Conservation (phyloP, 23 red algal species). For the Chondrus crispus region DNA sequence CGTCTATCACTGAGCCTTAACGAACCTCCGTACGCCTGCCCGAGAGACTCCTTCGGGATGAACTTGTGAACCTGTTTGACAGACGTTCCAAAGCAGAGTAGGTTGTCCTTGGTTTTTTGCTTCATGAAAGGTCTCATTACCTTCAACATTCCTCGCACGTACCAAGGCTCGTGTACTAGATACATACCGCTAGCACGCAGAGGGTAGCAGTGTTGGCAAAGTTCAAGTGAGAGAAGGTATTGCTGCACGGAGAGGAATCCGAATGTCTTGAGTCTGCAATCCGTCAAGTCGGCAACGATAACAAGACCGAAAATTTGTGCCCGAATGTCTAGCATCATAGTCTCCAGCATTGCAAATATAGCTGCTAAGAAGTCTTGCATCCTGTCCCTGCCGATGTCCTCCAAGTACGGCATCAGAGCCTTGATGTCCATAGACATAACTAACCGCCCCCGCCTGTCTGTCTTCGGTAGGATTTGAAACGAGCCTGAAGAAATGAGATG, state of each 20-base stretch:
- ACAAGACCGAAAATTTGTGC: slow-evolving; percentile 42
- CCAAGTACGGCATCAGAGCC: slow-evolving; percentile 3
- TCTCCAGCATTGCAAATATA: slow-evolving; percentile 26
- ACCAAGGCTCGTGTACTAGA: slow-evolving; percentile 3
- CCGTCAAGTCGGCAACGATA: slow-evolving; percentile 9
- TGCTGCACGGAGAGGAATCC: slow-evolving; percentile 12
- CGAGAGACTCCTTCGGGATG: slow-evolving; percentile 17
- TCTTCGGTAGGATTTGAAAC: slow-evolving; percentile 21
- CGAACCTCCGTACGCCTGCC: not conserved
- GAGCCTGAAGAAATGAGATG: slow-evolving; percentile 22
- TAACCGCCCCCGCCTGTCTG: not conserved
- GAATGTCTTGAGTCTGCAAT: not conserved
- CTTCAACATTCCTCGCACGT: slow-evolving; percentile 8
- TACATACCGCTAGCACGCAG: slow-evolving; percentile 37
- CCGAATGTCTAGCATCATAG: slow-evolving; percentile 14
- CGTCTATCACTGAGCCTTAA: not conserved
- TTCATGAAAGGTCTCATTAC: slow-evolving; percentile 56
- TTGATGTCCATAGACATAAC: slow-evolving; percentile 39
- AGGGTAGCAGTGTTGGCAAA: slow-evolving; percentile 33
- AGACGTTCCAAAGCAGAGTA: slow-evolving; percentile 6
- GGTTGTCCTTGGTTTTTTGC: not conserved
- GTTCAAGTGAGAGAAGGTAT: slow-evolving; percentile 12
- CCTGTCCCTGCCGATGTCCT: not conserved
- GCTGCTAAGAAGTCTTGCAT: not conserved
- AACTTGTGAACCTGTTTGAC: not conserved